Percentiles rank a stretch among this genome's conserved stretches.
phyloP scores from a whole-genome alignment of 495 filamentous ascomycete genomes.

The Aspergillus incahuasiensis region DNA sequence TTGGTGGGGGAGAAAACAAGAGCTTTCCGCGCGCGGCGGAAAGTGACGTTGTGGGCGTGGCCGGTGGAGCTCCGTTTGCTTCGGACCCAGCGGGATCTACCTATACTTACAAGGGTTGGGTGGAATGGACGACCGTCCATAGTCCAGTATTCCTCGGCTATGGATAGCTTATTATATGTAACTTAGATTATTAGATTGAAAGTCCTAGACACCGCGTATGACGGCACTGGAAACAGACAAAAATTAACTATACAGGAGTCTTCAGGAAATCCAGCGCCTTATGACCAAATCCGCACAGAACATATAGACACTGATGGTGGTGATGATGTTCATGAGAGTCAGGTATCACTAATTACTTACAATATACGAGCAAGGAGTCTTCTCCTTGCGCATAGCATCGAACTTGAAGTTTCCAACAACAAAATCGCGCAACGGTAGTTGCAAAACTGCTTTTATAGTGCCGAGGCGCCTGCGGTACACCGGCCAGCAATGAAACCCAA shows the following conservation, averaged over 20 bases:
- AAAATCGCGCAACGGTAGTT: neutral
- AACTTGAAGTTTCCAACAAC: neutral
- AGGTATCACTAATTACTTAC: neutral
- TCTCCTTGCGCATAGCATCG: neutral
- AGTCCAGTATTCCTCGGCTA: too few species aligned
- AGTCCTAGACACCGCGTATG: neutral
- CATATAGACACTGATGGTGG: neutral
- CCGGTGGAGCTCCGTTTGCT: neutral
- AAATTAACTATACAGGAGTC: neutral
- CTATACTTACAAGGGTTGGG: too few species aligned
- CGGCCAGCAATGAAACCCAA: neutral
- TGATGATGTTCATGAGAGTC: neutral
- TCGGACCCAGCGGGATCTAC: neutral
- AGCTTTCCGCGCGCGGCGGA: slow-evolving; percentile 1
- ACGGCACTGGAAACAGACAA: neutral
- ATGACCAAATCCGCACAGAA: neutral
- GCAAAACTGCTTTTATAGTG: neutral
- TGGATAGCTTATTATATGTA: too few species aligned
- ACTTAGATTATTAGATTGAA: neutral
- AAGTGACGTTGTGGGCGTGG: slow-evolving; percentile 7
- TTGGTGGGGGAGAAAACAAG: neutral
- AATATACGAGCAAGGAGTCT: neutral
- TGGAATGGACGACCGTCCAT: too few species aligned
- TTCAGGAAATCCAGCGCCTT: neutral
- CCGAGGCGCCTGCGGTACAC: neutral